Evolutionary conservation across 768 basidiomycete species (phyloP).

Genomic region (Suillus cothurnatus): DNA sequence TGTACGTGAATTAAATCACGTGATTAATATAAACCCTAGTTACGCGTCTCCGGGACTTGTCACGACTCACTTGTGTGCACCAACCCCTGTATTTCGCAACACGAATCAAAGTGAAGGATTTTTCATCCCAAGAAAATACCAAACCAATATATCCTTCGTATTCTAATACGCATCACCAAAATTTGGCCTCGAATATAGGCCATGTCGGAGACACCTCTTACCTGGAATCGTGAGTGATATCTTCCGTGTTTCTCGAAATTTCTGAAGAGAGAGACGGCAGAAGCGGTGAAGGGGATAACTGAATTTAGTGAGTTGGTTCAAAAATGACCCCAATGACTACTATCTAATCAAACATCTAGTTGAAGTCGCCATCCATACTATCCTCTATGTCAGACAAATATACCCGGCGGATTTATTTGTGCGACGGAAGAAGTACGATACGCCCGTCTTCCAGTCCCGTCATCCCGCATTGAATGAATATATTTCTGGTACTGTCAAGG

Average conservation of each 20-base stretch:
- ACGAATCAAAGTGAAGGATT: background rate
- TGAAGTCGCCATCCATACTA: constrained; percentile 91
- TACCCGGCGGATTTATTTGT: constrained; percentile 90
- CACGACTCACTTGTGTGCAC: background rate
- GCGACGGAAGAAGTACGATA: constrained; percentile 86
- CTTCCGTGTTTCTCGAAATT: background rate
- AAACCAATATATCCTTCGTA: background rate
- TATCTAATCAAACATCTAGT: constrained; percentile 50
- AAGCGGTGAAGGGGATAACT: constrained; percentile 62
- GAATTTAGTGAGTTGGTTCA: constrained; percentile 63
- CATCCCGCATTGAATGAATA: constrained; percentile 88
- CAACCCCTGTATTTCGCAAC: background rate
- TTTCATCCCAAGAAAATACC: background rate
- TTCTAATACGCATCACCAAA: background rate
- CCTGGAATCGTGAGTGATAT: constrained; percentile 39
- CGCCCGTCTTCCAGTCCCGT: constrained; percentile 91
- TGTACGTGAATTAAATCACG: background rate
- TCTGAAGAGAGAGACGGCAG: constrained; percentile 36
- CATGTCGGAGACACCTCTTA: constrained; percentile 35
- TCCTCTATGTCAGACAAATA: constrained; percentile 87
- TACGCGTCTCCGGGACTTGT: background rate
- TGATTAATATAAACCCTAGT: background rate
- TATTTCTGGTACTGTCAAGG: constrained; percentile 84
- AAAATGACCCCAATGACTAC: background rate
- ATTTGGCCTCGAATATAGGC: background rate